phyloP scores from a whole-genome alignment of 805 yeast species.

The Candida dajiaensis region DNA sequence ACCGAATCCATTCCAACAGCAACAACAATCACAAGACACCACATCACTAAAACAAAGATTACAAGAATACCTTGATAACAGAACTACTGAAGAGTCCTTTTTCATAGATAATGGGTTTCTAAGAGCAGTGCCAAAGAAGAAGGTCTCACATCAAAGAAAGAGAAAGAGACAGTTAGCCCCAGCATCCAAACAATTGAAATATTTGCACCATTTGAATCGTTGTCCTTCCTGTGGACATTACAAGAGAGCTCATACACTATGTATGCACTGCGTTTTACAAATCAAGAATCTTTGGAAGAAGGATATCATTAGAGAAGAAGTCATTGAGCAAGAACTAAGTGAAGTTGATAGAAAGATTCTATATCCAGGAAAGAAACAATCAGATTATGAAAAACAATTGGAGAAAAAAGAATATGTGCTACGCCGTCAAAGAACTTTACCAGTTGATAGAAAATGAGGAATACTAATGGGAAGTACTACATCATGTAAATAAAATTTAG shows the following conservation, averaged over 20 bases:
- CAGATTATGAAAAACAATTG: slow-evolving; percentile 38
- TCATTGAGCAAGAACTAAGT: slow-evolving; percentile 33
- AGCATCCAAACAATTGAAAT: slow-evolving; percentile 74
- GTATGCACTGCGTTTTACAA: slow-evolving; percentile 88
- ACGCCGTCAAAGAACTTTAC: slow-evolving; percentile 49
- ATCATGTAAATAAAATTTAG: slow-evolving; percentile 2
- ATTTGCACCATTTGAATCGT: slow-evolving; percentile 69
- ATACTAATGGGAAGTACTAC: neutral
- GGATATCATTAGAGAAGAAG: slow-evolving; percentile 26
- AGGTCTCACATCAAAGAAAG: slow-evolving; percentile 79
- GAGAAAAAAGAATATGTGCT: slow-evolving; percentile 51
- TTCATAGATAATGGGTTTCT: slow-evolving; percentile 66
- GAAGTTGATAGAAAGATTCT: slow-evolving; percentile 57
- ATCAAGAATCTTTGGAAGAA: slow-evolving; percentile 69
- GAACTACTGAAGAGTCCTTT: slow-evolving; percentile 27
- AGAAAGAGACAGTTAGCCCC: slow-evolving; percentile 80
- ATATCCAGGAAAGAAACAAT: slow-evolving; percentile 66
- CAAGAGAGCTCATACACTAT: slow-evolving; percentile 83
- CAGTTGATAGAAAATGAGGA: slow-evolving; percentile 34
- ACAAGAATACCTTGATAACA: slow-evolving; percentile 25
- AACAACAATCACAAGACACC: slow-evolving; percentile 6
- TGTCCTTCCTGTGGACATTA: slow-evolving; percentile 95
- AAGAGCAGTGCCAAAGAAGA: slow-evolving; percentile 91
- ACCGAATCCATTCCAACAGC: slow-evolving; percentile 18
- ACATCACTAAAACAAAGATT: slow-evolving; percentile 31